These are phyloP conservation scores for Pseudocercospora vitis DNA, from an alignment of 2,329 filamentous ascomycete species.

Conservation along the genomic window DNA sequence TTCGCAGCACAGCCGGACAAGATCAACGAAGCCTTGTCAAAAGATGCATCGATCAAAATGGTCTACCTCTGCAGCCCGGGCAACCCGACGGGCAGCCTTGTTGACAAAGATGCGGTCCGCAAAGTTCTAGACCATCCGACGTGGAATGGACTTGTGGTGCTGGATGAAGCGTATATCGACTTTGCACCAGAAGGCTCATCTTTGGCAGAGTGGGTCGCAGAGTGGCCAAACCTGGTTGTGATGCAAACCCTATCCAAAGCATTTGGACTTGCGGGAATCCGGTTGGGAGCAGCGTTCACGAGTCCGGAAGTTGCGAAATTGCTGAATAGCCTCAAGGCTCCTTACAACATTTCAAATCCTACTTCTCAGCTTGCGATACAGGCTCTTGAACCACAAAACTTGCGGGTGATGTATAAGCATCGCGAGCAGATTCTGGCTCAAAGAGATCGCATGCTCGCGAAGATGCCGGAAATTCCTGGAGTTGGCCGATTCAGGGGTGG, in stretches of 20 bases:
- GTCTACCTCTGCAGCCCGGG: constrained; percentile 92
- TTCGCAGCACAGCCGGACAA: constrained; percentile 74
- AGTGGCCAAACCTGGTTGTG: constrained; percentile 93
- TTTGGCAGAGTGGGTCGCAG: constrained; percentile 84
- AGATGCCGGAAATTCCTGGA: constrained; percentile 73
- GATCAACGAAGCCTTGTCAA: constrained; percentile 65
- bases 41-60: constrained; percentile 72
- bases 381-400: constrained; percentile 66
- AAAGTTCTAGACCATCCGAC: constrained; percentile 77
- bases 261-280: constrained; percentile 91
- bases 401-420: constrained; percentile 72
- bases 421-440: constrained; percentile 70
- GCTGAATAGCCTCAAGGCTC: constrained; percentile 90
- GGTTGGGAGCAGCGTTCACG: constrained; percentile 83
- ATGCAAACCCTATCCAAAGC: constrained; percentile 99
- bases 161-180: constrained; percentile 97
- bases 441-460: constrained; percentile 70
- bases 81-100: constrained; percentile 82
- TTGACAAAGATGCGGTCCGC: constrained; percentile 72
- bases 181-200: constrained; percentile 78
- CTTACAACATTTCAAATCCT: constrained; percentile 90
- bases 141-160: constrained; percentile 91
- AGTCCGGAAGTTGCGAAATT: constrained; percentile 71
- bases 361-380: constrained; percentile 77
- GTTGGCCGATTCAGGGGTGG: constrained; percentile 82